These are phyloP conservation scores for Borealophlyctis nickersoniae DNA, from an alignment of 192 early-diverging fungal species.

Conservation along the genomic window DNA sequence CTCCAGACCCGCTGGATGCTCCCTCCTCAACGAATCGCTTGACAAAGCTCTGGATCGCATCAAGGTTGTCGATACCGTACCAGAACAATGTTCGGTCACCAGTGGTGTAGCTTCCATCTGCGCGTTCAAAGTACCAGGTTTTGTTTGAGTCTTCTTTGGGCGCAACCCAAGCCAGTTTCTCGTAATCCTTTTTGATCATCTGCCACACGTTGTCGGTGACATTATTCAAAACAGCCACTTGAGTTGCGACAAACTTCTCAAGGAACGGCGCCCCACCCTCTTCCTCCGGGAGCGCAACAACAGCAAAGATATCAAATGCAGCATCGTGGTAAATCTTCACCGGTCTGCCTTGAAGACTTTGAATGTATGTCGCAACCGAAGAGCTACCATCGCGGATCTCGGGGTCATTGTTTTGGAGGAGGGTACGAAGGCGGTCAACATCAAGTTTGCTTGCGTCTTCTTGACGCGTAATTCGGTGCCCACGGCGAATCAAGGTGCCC, in stretches of 20 bases:
- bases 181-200: constrained; percentile 79
- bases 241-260: constrained; percentile 88
- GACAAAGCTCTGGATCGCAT: constrained; percentile 72
- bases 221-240: constrained; percentile 85
- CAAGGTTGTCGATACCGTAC: constrained; percentile 84
- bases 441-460: constrained; percentile 61
- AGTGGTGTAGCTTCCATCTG: constrained; percentile 80
- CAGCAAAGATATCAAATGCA: constrained; percentile 86
- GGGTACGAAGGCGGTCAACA: constrained; percentile 72
- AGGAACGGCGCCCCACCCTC: constrained; percentile 59
- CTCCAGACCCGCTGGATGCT: neutral
- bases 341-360: constrained; percentile 59
- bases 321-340: constrained; percentile 89
- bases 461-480: constrained; percentile 81
- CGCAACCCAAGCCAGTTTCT: constrained; percentile 79
- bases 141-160: constrained; percentile 72
- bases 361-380: constrained; percentile 73
- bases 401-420: constrained; percentile 77
- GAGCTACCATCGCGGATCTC: constrained; percentile 59
- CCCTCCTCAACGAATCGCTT: constrained; percentile 26
- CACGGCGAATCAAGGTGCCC: constrained; percentile 94
- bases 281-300: constrained; percentile 60
- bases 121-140: constrained; percentile 96
- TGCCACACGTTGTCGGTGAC: constrained; percentile 96
- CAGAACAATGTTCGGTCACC: constrained; percentile 84